phyloP scores from a whole-genome alignment of 352 stramenopile genomes.

The Globisporangium nunn region DNA sequence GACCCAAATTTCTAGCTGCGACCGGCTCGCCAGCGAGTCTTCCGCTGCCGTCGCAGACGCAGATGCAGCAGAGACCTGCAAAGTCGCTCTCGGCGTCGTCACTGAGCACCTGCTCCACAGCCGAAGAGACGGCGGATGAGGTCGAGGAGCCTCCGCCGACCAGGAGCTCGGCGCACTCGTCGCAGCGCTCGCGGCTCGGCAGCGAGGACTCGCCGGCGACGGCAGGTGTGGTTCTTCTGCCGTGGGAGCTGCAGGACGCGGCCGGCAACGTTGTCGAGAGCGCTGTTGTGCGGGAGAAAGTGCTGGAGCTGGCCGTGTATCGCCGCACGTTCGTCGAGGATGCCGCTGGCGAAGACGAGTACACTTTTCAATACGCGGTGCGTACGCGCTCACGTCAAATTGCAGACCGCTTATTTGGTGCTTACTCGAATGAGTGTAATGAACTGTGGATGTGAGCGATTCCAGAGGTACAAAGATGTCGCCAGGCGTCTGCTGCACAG shows the following conservation, averaged over 20 bases:
- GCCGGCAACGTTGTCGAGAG: slow-evolving; percentile 30
- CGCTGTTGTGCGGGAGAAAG: slow-evolving; percentile 32
- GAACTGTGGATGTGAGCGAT: background rate
- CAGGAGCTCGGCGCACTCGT: background rate
- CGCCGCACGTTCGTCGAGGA: slow-evolving; percentile 55
- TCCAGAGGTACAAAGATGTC: slow-evolving; percentile 36
- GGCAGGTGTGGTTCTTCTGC: slow-evolving; percentile 20
- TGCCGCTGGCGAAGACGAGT: slow-evolving; percentile 52
- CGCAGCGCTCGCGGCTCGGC: slow-evolving; percentile 2
- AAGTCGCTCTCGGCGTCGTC: slow-evolving; percentile 10
- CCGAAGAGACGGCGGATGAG: slow-evolving; percentile 7
- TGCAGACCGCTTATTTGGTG: background rate
- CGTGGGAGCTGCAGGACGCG: slow-evolving; percentile 39
- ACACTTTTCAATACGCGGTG: slow-evolving; percentile 44
- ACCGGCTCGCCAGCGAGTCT: background rate
- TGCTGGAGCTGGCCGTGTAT: slow-evolving; percentile 56
- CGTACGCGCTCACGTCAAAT: background rate
- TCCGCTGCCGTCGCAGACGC: background rate
- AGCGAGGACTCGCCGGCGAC: slow-evolving; percentile 8
- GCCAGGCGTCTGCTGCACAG: slow-evolving; percentile 37
- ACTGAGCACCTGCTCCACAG: slow-evolving; percentile 3
- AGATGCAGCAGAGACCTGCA: slow-evolving; percentile 2
- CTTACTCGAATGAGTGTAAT: too few species aligned
- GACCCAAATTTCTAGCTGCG: slow-evolving; percentile 11
- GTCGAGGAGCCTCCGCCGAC: background rate